Conservation (phyloP, 352 stramenopile species). For the Detonula confervacea region DNA sequence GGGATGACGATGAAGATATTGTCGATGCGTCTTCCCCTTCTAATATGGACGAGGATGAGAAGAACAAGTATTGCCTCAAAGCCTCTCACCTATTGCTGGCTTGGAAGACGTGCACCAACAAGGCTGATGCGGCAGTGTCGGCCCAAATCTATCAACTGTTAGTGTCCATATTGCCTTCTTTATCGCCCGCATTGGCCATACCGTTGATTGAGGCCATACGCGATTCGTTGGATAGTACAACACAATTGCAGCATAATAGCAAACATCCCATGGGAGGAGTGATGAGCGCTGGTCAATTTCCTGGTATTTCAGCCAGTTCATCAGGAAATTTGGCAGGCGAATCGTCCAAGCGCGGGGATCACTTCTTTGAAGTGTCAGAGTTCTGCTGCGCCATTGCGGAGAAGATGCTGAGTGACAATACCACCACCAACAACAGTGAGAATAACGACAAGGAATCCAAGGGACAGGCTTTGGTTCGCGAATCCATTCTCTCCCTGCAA, state of each 20-base stretch:
- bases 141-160: slow-evolving; percentile 83
- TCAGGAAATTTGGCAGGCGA: slow-evolving; percentile 37
- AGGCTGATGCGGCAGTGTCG: slow-evolving; percentile 78
- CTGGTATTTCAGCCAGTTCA: no score
- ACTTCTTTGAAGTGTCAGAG: slow-evolving; percentile 79
- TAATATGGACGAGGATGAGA: slow-evolving; percentile 2
- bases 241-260: neutral
- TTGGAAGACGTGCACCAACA: slow-evolving; percentile 83
- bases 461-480: slow-evolving; percentile 34
- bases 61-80: slow-evolving; percentile 72
- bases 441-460: slow-evolving; percentile 36
- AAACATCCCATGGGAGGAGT: no score
- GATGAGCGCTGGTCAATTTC: no score
- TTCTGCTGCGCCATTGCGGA: slow-evolving; percentile 79
- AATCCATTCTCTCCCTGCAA: slow-evolving; percentile 71
- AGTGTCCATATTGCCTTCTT: slow-evolving; percentile 80
- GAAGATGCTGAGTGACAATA: slow-evolving; percentile 46
- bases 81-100: slow-evolving; percentile 79
- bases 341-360: slow-evolving; percentile 36
- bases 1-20: slow-evolving; percentile 33
- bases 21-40: neutral
- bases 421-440: slow-evolving; percentile 13
- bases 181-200: slow-evolving; percentile 69
- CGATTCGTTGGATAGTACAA: slow-evolving; percentile 48
- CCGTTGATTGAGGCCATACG: slow-evolving; percentile 72